Evolutionary conservation across 495 filamentous ascomycete species (phyloP).

Genomic region (Aspergillus ellipticus): DNA sequence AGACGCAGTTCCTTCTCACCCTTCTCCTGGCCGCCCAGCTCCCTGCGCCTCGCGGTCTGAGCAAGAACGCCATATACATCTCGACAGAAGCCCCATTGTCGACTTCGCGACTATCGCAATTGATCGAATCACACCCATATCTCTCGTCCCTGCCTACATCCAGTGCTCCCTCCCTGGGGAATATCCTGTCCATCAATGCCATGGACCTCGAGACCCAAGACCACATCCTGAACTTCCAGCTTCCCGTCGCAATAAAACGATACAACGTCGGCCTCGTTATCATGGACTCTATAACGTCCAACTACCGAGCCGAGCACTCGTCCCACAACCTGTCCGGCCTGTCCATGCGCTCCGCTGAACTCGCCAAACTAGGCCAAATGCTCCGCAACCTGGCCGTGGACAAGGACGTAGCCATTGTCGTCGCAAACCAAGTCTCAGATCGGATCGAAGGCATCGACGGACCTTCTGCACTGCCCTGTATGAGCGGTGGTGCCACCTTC

Average conservation of each 20-base stretch:
- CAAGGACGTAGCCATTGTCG: slow-evolving; percentile 76
- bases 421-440: slow-evolving; percentile 95
- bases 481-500: slow-evolving; percentile 8
- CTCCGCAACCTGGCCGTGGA: slow-evolving; percentile 69
- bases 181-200: slow-evolving; percentile 75
- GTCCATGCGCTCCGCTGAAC: slow-evolving; percentile 56
- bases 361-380: slow-evolving; percentile 71
- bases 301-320: slow-evolving; percentile 82
- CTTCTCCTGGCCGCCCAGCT: slow-evolving; percentile 82
- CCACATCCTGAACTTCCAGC: slow-evolving; percentile 87
- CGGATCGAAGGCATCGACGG: slow-evolving; percentile 53
- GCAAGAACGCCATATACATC: slow-evolving; percentile 75
- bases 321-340: slow-evolving; percentile 34
- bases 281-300: slow-evolving; percentile 87
- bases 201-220: slow-evolving; percentile 93
- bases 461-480: slow-evolving; percentile 1
- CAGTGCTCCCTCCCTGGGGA: slow-evolving; percentile 59
- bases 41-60: slow-evolving; percentile 64
- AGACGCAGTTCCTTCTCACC: slow-evolving; percentile 91
- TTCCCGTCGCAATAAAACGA: slow-evolving; percentile 75
- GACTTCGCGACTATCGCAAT: slow-evolving; percentile 74
- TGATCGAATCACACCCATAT: slow-evolving; percentile 63
- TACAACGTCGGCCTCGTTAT: slow-evolving; percentile 76
- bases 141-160: slow-evolving; percentile 47
- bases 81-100: slow-evolving; percentile 87